Percentiles rank a stretch among this genome's conserved stretches.
Evolutionary conservation across 1,284 basidiomycete genomes (phyloP).

Genomic region (Inonotus obliquus): DNA sequence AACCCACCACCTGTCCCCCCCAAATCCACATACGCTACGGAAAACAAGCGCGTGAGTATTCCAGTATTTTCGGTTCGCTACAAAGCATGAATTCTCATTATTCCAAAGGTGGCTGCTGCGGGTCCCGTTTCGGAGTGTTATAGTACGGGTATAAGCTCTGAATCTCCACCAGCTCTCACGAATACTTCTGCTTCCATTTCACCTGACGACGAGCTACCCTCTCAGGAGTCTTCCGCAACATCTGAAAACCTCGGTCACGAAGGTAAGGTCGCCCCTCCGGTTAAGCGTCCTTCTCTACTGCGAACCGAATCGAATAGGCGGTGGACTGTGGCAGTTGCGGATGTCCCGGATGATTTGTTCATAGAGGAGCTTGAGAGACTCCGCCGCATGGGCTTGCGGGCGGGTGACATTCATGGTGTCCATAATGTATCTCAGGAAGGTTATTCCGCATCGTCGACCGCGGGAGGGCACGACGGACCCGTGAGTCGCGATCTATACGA

Average conservation of each 20-base stretch:
- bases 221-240: conserved; percentile 2
- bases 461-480: conserved; percentile 22
- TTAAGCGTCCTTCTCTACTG: conserved; percentile 14
- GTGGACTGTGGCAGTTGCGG: conserved; percentile 36
- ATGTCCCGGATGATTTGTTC: conserved; percentile 34
- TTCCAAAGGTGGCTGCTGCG: not conserved
- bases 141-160: not conserved
- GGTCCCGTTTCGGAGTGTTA: conserved; percentile 1
- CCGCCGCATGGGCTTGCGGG: conserved; percentile 26
- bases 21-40: not conserved
- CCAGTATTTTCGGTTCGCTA: not conserved
- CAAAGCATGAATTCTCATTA: not conserved
- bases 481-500: conserved; percentile 19
- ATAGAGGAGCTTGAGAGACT: conserved; percentile 34
- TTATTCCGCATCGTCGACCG: conserved; percentile 24
- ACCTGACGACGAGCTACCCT: not conserved
- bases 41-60: conserved; percentile 1
- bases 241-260: not conserved
- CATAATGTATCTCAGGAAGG: conserved; percentile 1
- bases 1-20: conserved; percentile 15
- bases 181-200: conserved; percentile 13
- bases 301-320: conserved; percentile 24
- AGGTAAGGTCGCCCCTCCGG: not conserved
- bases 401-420: conserved; percentile 21
- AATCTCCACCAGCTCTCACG: not conserved